These are phyloP conservation scores for Podosphaera fusca DNA, from an alignment of 2,329 filamentous ascomycete species.

Conservation along the genomic window DNA sequence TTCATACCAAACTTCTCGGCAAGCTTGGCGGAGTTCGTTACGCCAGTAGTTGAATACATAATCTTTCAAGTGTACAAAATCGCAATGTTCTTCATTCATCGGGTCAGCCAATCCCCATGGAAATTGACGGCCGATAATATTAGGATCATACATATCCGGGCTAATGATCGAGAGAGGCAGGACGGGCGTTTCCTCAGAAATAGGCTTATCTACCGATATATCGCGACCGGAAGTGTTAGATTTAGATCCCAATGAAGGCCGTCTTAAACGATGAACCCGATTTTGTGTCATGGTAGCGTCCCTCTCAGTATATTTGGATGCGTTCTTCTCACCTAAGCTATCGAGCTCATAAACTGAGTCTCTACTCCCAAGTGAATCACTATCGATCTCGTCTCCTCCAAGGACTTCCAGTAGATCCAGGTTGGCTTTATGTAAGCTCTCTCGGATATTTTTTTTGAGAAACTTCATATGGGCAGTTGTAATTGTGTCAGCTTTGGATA, in stretches of 20 bases:
- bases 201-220: constrained; percentile 17
- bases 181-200: constrained; percentile 35
- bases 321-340: constrained; percentile 3
- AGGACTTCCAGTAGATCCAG: constrained; percentile 76
- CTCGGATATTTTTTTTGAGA: constrained; percentile 77
- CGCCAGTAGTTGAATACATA: constrained; percentile 89
- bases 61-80: constrained; percentile 77
- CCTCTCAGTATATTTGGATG: not conserved
- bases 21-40: constrained; percentile 69
- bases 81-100: constrained; percentile 75
- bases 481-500: constrained; percentile 90
- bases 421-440: constrained; percentile 62
- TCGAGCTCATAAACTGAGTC: constrained; percentile 26
- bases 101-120: constrained; percentile 95
- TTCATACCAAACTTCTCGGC: constrained; percentile 85
- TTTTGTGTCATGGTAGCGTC: constrained; percentile 12
- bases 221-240: not conserved
- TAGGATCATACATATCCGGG: constrained; percentile 71
- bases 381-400: constrained; percentile 55
- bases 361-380: constrained; percentile 25
- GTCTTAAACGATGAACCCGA: constrained; percentile 10
- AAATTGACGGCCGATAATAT: constrained; percentile 63
- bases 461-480: constrained; percentile 86
- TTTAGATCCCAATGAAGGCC: constrained; percentile 14
- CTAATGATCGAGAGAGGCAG: constrained; percentile 84